Base-by-base conservation (phyloP, 768 basidiomycete species). In the Pleurotus pulmonarius region DNA sequence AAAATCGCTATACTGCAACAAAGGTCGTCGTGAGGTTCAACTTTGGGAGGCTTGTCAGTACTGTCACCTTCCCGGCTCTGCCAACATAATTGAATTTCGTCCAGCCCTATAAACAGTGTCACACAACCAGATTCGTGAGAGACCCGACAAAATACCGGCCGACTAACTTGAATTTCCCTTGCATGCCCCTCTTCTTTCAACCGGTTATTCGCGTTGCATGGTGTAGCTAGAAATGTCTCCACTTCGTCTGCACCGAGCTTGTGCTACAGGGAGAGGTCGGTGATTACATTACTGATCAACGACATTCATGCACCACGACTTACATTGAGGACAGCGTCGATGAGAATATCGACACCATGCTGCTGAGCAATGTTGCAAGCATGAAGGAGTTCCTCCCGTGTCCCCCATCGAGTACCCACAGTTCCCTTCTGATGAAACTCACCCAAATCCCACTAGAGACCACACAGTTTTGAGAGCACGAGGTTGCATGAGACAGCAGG, bases 251-350 rank as follows among this genome's bases (percentile, higher is more conserved):
- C 94, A 37, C 94, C 94, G 39, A 92, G 73, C 73, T 94, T 90
- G 64, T 92, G 89, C 90, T 92, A 20, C 41, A 9, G 40, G 12
- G 18, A 48, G 46, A 48, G 20, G 24, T 34, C 29, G 29, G 8
- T 8, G 29, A 4, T 34, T 9, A 34, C 29, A 11, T 34, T 8
- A 34, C 8, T 34, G 29, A 34, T 11, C 29, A 34, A 34, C 29
- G 29, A 34, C 29, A 8, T 11, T 34, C 29, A 16, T 20, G 24
- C 55, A 44, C 16, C 22, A 34, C 12, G 56, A 61, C 74, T 65
- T 60, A 94, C 94, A 70, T 95, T 95, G 58, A 98, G 76, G 3
- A 98, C 91, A 1, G 92, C 92, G 62, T 96, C 94, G 47, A 94
- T 85, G 22, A 92, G 70, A 38, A 93, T 79, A 59, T 88, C 85